Evolutionary conservation across 2,329 filamentous ascomycete species (phyloP), one percentile per base, ranked within the genome.

Genomic region (Coniochaeta sp.): DNA sequence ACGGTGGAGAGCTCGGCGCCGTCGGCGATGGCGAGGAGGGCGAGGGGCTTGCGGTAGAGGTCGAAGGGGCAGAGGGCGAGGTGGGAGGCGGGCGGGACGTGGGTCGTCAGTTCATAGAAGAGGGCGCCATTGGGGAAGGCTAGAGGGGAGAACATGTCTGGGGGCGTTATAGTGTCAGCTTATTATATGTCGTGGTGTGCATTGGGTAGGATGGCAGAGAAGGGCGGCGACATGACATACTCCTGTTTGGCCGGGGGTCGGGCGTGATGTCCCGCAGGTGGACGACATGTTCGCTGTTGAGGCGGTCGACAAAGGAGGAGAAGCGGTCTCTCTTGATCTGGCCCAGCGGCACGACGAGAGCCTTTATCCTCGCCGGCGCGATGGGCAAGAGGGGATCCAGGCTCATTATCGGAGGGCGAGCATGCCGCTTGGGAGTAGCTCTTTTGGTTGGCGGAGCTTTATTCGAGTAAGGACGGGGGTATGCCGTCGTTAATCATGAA

Each of bases 61-160:
- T 99, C 94, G 73, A 96, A 96, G 1, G 94, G 91, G 32, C 87
- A 87, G 35, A 95, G 72, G 18, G 89, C 80, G 40, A 89, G 75
- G 64, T 95, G 89, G 28, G 89, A 89, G 28, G 84, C 78, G n/a
- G 88, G 84, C 22, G 90, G 87, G 51, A 87, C 76, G 62, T 90
- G 86, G 55, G 88, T 90, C 53, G 87, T 85, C 56, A 96, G 79
- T 66, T 96, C 87, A 76, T 94, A 96, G 61, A 96, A 79, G 55
- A 97, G 86, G 62, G 85, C 84, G 55, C 92, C 92, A 59, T 85
- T 81, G 10, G 90, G 91, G 67, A 94, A 96, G 13, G 87, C 89
- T 62, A 94, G 74, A 33, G 92, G 92, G 53, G 90, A 95, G 71
- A 97, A 96, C 85, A 94, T 91, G 69, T 90, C 91, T 96, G 67